Conservation (phyloP, 2,329 filamentous ascomycete genomes). For the Fusarium stilboides region DNA sequence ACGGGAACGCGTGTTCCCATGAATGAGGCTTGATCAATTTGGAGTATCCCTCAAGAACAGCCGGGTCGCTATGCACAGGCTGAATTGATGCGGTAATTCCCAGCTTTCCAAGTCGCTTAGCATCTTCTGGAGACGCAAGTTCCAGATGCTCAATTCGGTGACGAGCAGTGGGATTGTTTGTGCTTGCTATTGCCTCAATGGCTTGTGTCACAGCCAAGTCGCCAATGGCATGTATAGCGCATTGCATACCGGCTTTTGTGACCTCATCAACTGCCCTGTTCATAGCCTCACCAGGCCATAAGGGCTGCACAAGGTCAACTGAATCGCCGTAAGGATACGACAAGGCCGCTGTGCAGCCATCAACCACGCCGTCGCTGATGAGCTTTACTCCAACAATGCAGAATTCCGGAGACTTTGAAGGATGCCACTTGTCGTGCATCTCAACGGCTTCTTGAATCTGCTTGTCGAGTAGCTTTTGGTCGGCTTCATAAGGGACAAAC, state of each 20-base stretch:
- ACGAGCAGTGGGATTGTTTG: slow-evolving; percentile 62
- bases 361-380: slow-evolving; percentile 76
- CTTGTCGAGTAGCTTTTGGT: slow-evolving; percentile 55
- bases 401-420: slow-evolving; percentile 48
- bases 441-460: slow-evolving; percentile 62
- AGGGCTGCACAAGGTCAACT: slow-evolving; percentile 60
- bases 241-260: slow-evolving; percentile 68
- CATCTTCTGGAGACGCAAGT: slow-evolving; percentile 69
- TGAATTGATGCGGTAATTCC: slow-evolving; percentile 74
- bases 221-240: slow-evolving; percentile 76
- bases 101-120: slow-evolving; percentile 67
- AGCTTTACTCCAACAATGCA: slow-evolving; percentile 73
- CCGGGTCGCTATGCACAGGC: slow-evolving; percentile 72
- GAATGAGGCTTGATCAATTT: slow-evolving; percentile 68
- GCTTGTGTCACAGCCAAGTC: slow-evolving; percentile 71
- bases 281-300: slow-evolving; percentile 69
- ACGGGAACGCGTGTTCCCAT: slow-evolving; percentile 73
- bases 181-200: slow-evolving; percentile 67
- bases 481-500: slow-evolving; percentile 59
- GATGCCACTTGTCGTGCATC: slow-evolving; percentile 52
- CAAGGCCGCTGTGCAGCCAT: slow-evolving; percentile 75
- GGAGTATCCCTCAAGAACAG: slow-evolving; percentile 74
- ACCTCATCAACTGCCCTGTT: slow-evolving; percentile 69
- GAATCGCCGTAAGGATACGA: slow-evolving; percentile 71
- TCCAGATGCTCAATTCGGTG: slow-evolving; percentile 78